Evolutionary conservation across 306 rosid species (phyloP), one percentile per base, ranked within the genome.

Genomic region (Luffa acutangula): DNA sequence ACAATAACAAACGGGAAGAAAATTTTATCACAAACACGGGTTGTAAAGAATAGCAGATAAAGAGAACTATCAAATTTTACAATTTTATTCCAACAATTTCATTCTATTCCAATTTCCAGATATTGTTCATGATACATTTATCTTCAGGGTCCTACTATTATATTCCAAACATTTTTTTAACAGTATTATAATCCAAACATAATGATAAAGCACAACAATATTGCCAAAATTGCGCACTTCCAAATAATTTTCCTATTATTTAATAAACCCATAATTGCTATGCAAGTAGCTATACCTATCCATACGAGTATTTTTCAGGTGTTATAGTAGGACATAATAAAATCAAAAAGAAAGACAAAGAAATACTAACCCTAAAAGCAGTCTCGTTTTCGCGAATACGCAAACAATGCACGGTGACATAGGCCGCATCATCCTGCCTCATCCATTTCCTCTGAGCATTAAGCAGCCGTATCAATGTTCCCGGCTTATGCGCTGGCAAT

Each of bases 401-500:
- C 90, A 91, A 78, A 85, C 96, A 94, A 75, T 94, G 98, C 79
- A 91, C 90, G 1, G 85, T 83, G 10, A 92, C 79, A 84, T 94
- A 94, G 17, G 97, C 87, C 4, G 88, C 87, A 2, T 86, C 92
- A 6, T 87, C 90, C 46, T 92, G 97, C 80, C 82, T 87, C 85
- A 92, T 42, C 98, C 98, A 94, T 66, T 94, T 94, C 83, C 36
- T 87, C 87, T 94, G 97, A 25, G 84, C 98, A 69, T 92, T 94
- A 51, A 94, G 92, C 62, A 94, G 80, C 67, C 90, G 84, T 13
- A 75, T 75, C 45, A 89, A 54, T 9, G 92, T 85, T 5, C 87
- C 90, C 12, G 82, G 72, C 82, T 86, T 89, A 48, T 89, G 88
- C 33, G 85, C 81, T 31, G 90, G 92, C 69, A 86, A 75, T 42